Evolutionary conservation across 805 yeast species (phyloP), one percentile per base, ranked within the genome.

Genomic region (Candida boleticola): DNA sequence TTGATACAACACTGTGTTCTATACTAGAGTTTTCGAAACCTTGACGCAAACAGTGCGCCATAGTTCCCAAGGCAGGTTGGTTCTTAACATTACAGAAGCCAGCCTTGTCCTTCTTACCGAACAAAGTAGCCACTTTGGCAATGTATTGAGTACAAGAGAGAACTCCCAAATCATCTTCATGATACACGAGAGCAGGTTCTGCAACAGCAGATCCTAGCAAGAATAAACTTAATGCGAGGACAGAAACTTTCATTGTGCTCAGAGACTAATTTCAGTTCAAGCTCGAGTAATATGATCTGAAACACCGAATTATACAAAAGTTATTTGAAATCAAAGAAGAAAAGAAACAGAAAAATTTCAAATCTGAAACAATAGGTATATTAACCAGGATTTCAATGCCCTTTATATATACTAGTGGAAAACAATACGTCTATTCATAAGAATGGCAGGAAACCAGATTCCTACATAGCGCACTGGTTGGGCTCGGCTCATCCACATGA

Each of bases 1-100:
- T 42, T 1, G 54, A 37, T 18, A 60, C 58, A 27, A 63, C 64
- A n/a, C 13, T 38, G 5, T 29, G 5, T 21, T 35, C 29, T 16
- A 31, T n/a, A 7, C 7, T 6, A 13, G 32, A 6, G 16, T 21
- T 29, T 13, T 48, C 47, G 9, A 47, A 44, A 37, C 49, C 43
- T 16, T 64, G 64, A 27, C 54, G 36, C 39, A 68, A 52, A 48
- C 71, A 68, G 45, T 53, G 58, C 18, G 70, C 63, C 61, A 64
- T 58, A 5, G 68, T 47, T 3, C 73, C 74, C 46, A 68, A 57
- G 3, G 71, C 72, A 11, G 56, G 71, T 47, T 64, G 73, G 46
- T 55, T 56, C 19, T 64, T 44, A 22, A 47, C 53, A 44, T 62
- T 57, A 52, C 74, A 68, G 43, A 51, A 66, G 2, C 64, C 67